A percentile compares a stretch with the other conserved stretches of the same genome.
Evolutionary conservation across 139 green algal species (phyloP).

Genomic region (Pleodorina starrii): DNA sequence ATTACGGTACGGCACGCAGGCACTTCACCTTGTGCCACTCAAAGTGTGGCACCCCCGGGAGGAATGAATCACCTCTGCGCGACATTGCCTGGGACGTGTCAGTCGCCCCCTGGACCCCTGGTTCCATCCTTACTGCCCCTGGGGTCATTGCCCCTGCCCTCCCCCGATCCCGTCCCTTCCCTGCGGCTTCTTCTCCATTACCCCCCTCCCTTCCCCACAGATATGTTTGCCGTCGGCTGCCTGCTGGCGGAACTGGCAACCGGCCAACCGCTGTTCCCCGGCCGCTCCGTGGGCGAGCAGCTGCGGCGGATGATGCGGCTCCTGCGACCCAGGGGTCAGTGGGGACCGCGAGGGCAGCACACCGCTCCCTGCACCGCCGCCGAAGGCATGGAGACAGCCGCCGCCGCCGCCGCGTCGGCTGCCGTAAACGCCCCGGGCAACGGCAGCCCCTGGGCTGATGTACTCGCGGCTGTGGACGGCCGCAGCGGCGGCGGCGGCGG

Average conservation of each 20-base stretch:
- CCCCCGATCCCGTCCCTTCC: too few species aligned
- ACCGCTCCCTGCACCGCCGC: too few species aligned
- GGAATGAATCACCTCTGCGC: too few species aligned
- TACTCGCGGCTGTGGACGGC: neutral
- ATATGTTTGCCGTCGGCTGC: constrained; percentile 22
- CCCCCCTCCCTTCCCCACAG: neutral
- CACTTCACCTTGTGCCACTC: too few species aligned
- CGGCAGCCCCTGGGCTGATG: neutral
- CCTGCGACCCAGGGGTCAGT: constrained; percentile 13
- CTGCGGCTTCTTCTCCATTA: too few species aligned
- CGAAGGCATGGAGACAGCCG: neutral
- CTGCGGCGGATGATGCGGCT: neutral
- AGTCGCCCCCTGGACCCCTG: too few species aligned
- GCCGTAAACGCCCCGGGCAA: neutral
- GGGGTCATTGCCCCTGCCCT: too few species aligned
- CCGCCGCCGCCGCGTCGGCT: neutral
- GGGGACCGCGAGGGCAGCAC: too few species aligned
- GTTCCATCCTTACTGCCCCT: too few species aligned
- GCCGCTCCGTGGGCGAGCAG: neutral
- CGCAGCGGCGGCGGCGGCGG: neutral
- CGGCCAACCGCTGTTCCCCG: constrained; percentile 20
- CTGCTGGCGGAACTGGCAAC: constrained; percentile 11
- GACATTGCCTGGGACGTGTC: too few species aligned
- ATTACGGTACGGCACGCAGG: too few species aligned
- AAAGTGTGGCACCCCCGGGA: too few species aligned